These are phyloP conservation scores for Penicillium desertorum DNA, from an alignment of 495 filamentous ascomycete species.

Conservation along the genomic window DNA sequence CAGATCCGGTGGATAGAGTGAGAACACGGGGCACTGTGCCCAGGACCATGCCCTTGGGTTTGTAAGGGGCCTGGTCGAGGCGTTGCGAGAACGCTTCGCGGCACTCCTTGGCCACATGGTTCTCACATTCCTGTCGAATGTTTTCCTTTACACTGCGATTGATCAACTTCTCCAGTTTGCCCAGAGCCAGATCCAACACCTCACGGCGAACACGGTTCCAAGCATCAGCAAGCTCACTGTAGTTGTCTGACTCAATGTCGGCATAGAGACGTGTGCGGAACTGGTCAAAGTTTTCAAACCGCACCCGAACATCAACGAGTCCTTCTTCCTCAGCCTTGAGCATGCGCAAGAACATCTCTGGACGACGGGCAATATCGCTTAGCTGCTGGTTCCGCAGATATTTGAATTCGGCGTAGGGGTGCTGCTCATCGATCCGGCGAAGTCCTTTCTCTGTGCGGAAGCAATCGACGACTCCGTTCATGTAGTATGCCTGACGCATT, in stretches of 20 bases:
- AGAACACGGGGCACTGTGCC: conserved; percentile 88
- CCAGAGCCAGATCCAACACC: conserved; percentile 75
- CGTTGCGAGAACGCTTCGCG: conserved; percentile 81
- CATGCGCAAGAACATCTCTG: conserved; percentile 92
- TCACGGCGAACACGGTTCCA: conserved; percentile 89
- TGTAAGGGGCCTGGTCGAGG: conserved; percentile 93
- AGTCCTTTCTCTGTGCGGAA: conserved; percentile 90
- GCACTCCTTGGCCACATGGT: conserved; percentile 75
- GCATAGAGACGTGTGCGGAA: conserved; percentile 71
- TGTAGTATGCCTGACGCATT: conserved; percentile 78
- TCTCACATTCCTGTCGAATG: conserved; percentile 86
- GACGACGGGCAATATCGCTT: conserved; percentile 71
- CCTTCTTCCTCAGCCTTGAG: conserved; percentile 94
- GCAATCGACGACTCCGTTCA: conserved; percentile 77
- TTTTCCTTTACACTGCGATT: conserved; percentile 91
- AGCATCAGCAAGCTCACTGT: conserved; percentile 89
- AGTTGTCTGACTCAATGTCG: conserved; percentile 90
- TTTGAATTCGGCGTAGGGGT: conserved; percentile 97
- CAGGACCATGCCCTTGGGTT: conserved; percentile 87
- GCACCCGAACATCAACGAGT: conserved; percentile 77
- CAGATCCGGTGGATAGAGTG: conserved; percentile 75
- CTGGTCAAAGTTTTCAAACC: conserved; percentile 68
- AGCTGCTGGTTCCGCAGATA: conserved; percentile 88
- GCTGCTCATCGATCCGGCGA: conserved; percentile 90
- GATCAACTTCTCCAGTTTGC: conserved; percentile 79